These are phyloP conservation scores for Leishmania major DNA, from an alignment of 208 protist species.

Conservation along the genomic window DNA sequence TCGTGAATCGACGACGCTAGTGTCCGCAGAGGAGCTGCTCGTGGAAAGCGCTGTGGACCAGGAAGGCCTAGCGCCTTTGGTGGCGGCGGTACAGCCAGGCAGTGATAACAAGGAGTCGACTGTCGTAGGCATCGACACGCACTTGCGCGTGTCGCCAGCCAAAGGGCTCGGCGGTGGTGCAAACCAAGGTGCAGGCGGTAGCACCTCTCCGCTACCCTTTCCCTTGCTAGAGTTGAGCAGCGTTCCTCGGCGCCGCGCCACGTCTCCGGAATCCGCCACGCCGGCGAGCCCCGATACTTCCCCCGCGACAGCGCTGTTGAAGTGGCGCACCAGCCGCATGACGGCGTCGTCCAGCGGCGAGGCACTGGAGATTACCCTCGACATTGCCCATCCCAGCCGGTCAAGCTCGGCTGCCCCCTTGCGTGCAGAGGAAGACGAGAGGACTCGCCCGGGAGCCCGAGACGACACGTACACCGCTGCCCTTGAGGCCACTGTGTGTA, in stretches of 20 bases:
- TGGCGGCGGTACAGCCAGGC: constrained; percentile 8
- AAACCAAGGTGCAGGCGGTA: background rate
- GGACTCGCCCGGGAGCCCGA: background rate
- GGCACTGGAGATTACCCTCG: constrained; percentile 18
- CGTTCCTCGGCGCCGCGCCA: background rate
- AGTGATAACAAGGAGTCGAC: background rate
- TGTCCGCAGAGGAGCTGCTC: constrained; percentile 37
- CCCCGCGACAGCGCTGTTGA: constrained; percentile 5
- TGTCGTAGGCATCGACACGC: constrained; percentile 20
- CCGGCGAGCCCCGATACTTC: background rate
- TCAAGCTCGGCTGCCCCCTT: background rate
- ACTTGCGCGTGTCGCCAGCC: background rate
- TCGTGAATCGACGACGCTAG: constrained; percentile 20
- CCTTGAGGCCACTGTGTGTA: constrained; percentile 26
- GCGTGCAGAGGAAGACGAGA: background rate
- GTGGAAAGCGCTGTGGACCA: constrained; percentile 27
- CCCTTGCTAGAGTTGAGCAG: constrained; percentile 8
- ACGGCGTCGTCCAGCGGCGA: background rate
- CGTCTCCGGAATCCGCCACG: background rate
- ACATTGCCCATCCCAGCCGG: constrained; percentile 12
- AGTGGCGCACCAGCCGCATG: constrained; percentile 3
- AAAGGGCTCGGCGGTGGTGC: background rate
- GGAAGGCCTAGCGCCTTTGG: constrained; percentile 19
- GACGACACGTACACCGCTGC: constrained; percentile 12
- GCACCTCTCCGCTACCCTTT: background rate